Evolutionary conservation across 1,284 basidiomycete genomes (phyloP), one percentile per base, ranked within the genome.

Genomic region (Ustilago xerochloae): DNA sequence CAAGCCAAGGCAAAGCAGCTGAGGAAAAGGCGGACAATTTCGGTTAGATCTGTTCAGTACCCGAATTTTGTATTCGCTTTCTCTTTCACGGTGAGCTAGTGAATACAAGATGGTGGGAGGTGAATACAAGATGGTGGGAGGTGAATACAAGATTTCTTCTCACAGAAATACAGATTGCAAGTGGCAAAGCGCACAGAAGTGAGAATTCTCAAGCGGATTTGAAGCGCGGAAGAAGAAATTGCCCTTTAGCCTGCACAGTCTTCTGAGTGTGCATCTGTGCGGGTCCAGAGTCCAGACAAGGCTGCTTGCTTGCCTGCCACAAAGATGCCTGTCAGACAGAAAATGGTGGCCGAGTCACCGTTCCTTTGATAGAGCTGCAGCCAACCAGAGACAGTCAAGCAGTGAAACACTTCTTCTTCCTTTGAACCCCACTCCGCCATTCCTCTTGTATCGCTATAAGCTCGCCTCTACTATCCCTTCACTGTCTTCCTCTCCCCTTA

Each of bases 1-100:
- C 29, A 36, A n/a, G 16, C 16, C 41, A 29, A 32, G 36, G 35
- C 41, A 28, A 45, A 32, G 32, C n/a, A n/a, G 22, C 0, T 36
- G 26, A 33, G 36, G 39, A 20, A 30, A 2, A 51, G 39, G 48
- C 63, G 57, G 52, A 57, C 63, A 46, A 20, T 60, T 60, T 66
- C 57, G 63, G 63, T 52, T 60, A 66, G 52, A 60, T 56, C 39
- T 32, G 39, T 52, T 43, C 8, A 53, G 33, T 53, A 43, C 38
- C 39, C 55, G 52, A 32, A 8, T 9, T 53, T 39, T 53, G 51
- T 53, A 53, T 53, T 51, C 8, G 22, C 12, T 22, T 26, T 18
- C 16, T 20, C 46, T 57, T 57, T 57, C 54, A 57, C 53, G n/a
- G 22, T 20, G 16, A 38, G 53, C 18, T 15, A 15, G 24, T 39